Evolutionary conservation across 2,329 filamentous ascomycete species (phyloP), one percentile per base, ranked within the genome.

Genomic region (Thielaviopsis populi): DNA sequence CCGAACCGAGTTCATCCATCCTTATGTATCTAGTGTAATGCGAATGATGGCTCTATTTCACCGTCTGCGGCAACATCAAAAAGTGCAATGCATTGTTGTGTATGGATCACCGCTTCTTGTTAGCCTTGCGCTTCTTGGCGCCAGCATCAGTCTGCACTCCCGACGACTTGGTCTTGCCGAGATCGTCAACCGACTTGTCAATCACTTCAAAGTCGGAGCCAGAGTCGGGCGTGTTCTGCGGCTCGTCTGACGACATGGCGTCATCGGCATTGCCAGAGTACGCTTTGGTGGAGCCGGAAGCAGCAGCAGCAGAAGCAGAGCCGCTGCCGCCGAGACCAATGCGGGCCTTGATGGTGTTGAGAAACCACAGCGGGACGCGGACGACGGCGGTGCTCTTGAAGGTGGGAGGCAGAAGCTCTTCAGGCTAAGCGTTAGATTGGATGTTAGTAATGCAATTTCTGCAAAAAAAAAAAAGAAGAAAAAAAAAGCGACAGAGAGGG

Each of bases 361-460:
- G 78, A 76, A 83, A 72, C 82, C 86, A 95, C 63, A 85, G 72
- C 0, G 94, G 94, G 4, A 95, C 76, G 62, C 87, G 86, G 74
- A 88, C 83, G 54, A 97, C 80, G 66, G 91, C 85, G 0, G 94
- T 99, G 71, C 97, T 88, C 67, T 76, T 82, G 73, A 96, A 76
- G 2, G 86, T 88, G 0, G 94, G 94, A 68, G 80, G 78, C 54
- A 81, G 79, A 66, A 99, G 85, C 73, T 96, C 90, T 66, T 91
- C 83, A 70, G 84, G 83, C 88, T 92, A 59, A 67, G 72, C 69
- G 72, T 69, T 58, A 63, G 19, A 48, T 61, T 8, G n/a, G n/a
- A 46, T 61, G 41, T 59, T 59, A 5, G 54, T 15, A 40, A 56
- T 19, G 48, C 4, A 10, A 3, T 56, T 5, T 56, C 30, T 30